These are phyloP conservation scores for Cicer cuneatum DNA, from an alignment of 306 rosid genomes.

Conservation along the genomic window DNA sequence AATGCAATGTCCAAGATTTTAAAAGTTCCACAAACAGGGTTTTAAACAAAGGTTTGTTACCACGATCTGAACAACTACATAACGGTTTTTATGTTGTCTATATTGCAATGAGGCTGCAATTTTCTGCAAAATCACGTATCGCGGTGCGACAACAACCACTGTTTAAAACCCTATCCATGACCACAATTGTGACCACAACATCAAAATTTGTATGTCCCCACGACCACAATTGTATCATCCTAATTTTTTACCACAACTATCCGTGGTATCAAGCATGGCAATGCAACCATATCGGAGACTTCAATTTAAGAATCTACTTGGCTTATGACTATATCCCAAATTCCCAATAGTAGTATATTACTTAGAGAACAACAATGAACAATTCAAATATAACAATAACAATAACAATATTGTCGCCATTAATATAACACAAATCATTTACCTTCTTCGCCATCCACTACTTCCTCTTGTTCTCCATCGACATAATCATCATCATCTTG, in stretches of 20 bases:
- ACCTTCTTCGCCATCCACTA: conserved; percentile 51
- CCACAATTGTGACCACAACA: not conserved
- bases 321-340: not conserved
- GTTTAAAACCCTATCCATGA: too few relatives aligned
- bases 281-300: not conserved
- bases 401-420: not conserved
- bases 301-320: not conserved
- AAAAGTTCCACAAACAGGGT: not conserved
- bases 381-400: conserved; percentile 3
- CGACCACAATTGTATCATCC: not conserved
- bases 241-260: not conserved
- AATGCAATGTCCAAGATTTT: not conserved
- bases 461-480: conserved; percentile 46
- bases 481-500: conserved; percentile 50
- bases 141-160: too few relatives aligned
- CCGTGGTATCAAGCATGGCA: not conserved
- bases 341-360: not conserved
- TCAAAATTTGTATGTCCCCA: not conserved
- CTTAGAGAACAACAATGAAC: not conserved
- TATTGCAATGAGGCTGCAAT: too few relatives aligned
- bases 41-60: too few relatives aligned
- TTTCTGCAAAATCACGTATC: too few relatives aligned
- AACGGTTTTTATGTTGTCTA: too few relatives aligned
- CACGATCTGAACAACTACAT: too few relatives aligned
- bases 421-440: conserved; percentile 27